Base-by-base conservation (phyloP, 768 basidiomycete species). In the Mycena chlorophos region DNA sequence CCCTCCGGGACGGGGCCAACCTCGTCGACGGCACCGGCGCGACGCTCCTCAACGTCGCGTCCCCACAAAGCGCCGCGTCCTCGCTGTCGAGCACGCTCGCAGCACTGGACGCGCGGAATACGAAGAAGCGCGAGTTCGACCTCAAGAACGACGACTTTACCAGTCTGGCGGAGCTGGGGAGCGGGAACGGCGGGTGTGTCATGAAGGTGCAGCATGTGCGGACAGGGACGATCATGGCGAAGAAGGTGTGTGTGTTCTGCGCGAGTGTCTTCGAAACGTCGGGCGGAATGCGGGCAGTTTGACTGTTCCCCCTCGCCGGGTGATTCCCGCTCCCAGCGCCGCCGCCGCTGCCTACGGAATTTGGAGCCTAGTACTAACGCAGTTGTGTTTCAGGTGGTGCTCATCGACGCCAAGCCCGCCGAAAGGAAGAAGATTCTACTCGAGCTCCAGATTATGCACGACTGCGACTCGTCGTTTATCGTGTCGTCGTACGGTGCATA, bases 371-470 rank as follows among this genome's bases (percentile, higher is more conserved):
- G n/a, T n/a, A n/a, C n/a, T n/a, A n/a, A n/a, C n/a, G n/a, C n/a
- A n/a, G n/a, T n/a, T n/a, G n/a, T n/a, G n/a, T n/a, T 34, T 8
- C 65, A 96, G 94, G 92, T 94, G 68, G 93, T 97, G 26, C 85
- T 95, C 58, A 96, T 97, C 70, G 94, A 96, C 73, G 94, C 94
- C 27, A 98, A 98, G 69, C 96, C 94, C 10, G 84, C 92, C 2
- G 93, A 98, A 28, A 82, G 95, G 60, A 99, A 98, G 70, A 97
- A 99, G 75, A 98, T 99, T 65, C 78, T 98, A 31, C 88, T 97
- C 49, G 97, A 99, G 69, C 78, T 99, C 62, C 96, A 98, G 65
- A 98, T 99, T 77, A 96, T 98, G 96, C 93, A 98, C 71, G 91
- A 97, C 72, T 98, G 96, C 73, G 80, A 88, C 62, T 95, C 92